Conservation (phyloP, 371 early-diverging fungal species). For the Dinochytrium kinnereticum region DNA sequence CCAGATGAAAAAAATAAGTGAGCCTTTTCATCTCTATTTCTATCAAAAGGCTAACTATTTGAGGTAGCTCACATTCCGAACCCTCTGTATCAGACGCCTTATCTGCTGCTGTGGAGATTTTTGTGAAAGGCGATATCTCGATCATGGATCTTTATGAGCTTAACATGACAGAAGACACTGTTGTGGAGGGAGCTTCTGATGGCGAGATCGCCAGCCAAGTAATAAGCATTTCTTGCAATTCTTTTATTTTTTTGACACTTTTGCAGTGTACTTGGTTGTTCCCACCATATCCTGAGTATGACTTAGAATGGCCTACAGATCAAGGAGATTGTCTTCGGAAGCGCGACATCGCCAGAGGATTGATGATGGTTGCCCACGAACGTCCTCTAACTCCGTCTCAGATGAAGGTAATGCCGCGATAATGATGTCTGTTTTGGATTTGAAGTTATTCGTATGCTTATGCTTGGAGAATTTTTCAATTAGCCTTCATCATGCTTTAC, state of each 20-base stretch:
- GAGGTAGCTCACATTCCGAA: background rate
- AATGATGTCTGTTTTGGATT: too few species aligned
- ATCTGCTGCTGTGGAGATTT: background rate
- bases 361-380: background rate
- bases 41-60: too few species aligned
- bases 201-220: background rate
- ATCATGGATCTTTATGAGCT: slow-evolving; percentile 1
- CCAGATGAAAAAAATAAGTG: background rate
- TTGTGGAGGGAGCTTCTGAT: background rate
- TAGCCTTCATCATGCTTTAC: too few species aligned
- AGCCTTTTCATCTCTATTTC: too few species aligned
- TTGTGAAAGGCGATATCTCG: background rate
- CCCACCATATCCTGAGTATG: background rate
- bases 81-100: background rate
- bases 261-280: background rate
- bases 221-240: background rate
- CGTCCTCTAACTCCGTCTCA: background rate
- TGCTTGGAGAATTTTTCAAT: too few species aligned
- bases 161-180: background rate
- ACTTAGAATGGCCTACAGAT: background rate
- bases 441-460: too few species aligned
- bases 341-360: background rate
- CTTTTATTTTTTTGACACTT: background rate
- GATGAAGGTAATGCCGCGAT: background rate
- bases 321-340: background rate